A percentile compares a stretch with the other conserved stretches of the same genome.
These are phyloP conservation scores for Telfairia occidentalis DNA, from an alignment of 331 rosid genomes.

Conservation along the genomic window DNA sequence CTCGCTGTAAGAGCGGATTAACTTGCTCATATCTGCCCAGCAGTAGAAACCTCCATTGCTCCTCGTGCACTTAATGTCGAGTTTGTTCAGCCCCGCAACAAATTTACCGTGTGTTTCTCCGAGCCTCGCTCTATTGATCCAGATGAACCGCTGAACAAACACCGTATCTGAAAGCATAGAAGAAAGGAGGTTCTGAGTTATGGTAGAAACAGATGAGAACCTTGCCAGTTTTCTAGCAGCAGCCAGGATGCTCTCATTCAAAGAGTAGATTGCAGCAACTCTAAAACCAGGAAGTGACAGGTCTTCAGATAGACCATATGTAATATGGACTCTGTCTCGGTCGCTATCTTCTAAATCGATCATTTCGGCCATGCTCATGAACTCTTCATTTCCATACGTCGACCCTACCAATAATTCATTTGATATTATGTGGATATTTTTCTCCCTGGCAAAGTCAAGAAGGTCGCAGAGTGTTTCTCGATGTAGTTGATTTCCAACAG, in stretches of 20 bases:
- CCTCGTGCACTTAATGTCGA: conserved; percentile 51
- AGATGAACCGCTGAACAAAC: conserved; percentile 41
- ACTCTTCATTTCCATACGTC: conserved; percentile 36
- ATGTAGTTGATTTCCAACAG: conserved; percentile 51
- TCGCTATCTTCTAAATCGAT: conserved; percentile 49
- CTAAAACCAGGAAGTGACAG: conserved; percentile 67
- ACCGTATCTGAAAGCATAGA: conserved; percentile 68
- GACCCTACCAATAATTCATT: conserved; percentile 63
- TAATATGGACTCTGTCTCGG: conserved; percentile 69
- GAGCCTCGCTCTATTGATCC: conserved; percentile 41
- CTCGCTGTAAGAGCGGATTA: conserved; percentile 54
- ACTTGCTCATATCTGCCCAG: conserved; percentile 80
- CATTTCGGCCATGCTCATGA: conserved; percentile 83
- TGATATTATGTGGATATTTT: conserved; percentile 78
- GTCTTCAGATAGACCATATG: conserved; percentile 60
- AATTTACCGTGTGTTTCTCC: conserved; percentile 37
- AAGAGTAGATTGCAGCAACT: conserved; percentile 63
- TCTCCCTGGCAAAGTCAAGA: conserved; percentile 83
- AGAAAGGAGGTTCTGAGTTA: conserved; percentile 57
- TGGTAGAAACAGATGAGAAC: conserved; percentile 58
- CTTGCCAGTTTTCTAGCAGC: conserved; percentile 63
- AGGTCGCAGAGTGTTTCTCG: conserved; percentile 50
- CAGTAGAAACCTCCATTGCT: conserved; percentile 79
- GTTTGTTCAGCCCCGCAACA: conserved; percentile 60
- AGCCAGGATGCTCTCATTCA: conserved; percentile 50